Evolutionary conservation across 805 yeast genomes (phyloP).

Genomic region (Myxozyma mucilagina): DNA sequence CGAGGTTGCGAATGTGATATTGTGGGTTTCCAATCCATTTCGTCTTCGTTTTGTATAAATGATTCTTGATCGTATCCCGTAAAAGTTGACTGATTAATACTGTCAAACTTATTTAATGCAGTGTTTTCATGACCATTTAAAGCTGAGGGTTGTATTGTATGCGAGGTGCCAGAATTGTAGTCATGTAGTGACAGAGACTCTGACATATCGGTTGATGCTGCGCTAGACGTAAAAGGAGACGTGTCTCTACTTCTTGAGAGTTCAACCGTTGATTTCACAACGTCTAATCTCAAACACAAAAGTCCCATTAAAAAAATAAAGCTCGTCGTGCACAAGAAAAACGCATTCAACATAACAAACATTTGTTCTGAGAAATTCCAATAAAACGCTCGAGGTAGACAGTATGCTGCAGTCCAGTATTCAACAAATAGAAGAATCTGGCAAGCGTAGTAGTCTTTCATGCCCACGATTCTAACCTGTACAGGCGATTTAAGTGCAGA

Average conservation of each 20-base stretch:
- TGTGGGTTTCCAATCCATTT: slow-evolving; percentile 28
- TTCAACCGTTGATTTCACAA: not conserved
- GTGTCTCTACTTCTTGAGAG: not conserved
- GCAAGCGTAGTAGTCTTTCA: slow-evolving; percentile 10
- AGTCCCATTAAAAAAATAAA: not conserved
- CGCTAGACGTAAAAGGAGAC: not conserved
- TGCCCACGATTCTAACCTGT: slow-evolving; percentile 10
- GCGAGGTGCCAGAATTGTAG: too few relatives aligned
- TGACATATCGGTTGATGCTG: not conserved
- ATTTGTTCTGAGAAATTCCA: slow-evolving; percentile 1
- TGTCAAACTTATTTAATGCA: not conserved
- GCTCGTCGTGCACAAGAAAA: not conserved
- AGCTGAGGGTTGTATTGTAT: too few relatives aligned
- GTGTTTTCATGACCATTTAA: not conserved
- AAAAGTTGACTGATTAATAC: not conserved
- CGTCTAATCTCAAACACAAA: slow-evolving; percentile 1
- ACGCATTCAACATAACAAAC: not conserved
- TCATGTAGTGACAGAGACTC: too few relatives aligned
- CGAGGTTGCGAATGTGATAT: not conserved
- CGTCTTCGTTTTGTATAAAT: slow-evolving; percentile 1
- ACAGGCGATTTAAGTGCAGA: slow-evolving; percentile 3
- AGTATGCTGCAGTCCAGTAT: not conserved
- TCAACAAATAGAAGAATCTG: slow-evolving; percentile 8
- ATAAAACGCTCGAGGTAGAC: slow-evolving; percentile 4
- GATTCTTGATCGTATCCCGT: not conserved